Evolutionary conservation across 805 yeast species (phyloP).

Genomic region (Wickerhamia fluorescens): DNA sequence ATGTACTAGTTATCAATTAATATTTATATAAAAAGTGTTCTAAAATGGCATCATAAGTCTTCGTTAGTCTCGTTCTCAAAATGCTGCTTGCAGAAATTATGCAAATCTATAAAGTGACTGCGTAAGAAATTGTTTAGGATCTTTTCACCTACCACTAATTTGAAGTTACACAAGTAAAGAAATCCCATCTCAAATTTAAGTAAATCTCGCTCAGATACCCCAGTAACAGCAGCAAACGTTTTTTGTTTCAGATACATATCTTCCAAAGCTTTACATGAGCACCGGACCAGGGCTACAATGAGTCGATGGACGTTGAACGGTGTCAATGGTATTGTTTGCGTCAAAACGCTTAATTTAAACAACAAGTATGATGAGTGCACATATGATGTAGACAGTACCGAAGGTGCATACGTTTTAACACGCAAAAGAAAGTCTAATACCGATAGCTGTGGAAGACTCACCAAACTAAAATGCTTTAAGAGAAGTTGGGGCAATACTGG

Average conservation of each 20-base stretch:
- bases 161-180: slow-evolving; percentile 43
- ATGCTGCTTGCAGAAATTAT: slow-evolving; percentile 20
- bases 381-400: slow-evolving; percentile 32
- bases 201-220: slow-evolving; percentile 38
- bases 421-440: slow-evolving; percentile 29
- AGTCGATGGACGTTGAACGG: slow-evolving; percentile 33
- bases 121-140: slow-evolving; percentile 25
- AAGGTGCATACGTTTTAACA: slow-evolving; percentile 32
- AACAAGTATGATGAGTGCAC: slow-evolving; percentile 34
- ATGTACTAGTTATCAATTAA: too few relatives aligned
- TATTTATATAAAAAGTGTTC: too few relatives aligned
- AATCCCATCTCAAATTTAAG: slow-evolving; percentile 44
- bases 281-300: slow-evolving; percentile 30
- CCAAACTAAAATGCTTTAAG: slow-evolving; percentile 24
- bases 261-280: slow-evolving; percentile 36
- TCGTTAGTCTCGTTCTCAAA: too few relatives aligned
- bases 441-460: slow-evolving; percentile 28
- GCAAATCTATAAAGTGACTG: slow-evolving; percentile 24
- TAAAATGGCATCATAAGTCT: too few relatives aligned
- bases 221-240: slow-evolving; percentile 39
- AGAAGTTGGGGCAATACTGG: slow-evolving; percentile 18
- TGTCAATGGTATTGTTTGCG: slow-evolving; percentile 26
- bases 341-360: slow-evolving; percentile 26
- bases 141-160: slow-evolving; percentile 36
- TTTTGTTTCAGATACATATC: slow-evolving; percentile 38